Conservation (phyloP, 2,329 filamentous ascomycete species). For the Penicillium sp. region DNA sequence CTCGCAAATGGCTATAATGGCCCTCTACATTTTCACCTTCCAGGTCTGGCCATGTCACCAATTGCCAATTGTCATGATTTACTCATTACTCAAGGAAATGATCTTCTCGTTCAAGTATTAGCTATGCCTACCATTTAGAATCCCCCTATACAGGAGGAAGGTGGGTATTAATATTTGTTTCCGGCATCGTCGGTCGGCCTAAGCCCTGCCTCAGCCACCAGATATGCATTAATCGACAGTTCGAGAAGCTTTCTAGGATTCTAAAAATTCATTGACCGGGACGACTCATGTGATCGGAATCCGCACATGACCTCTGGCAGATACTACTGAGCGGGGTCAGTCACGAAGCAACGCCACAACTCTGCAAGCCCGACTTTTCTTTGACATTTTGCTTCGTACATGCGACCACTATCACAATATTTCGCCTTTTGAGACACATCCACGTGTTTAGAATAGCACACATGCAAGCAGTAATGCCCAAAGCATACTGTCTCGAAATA, state of each 20-base stretch:
- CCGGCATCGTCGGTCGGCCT: neutral
- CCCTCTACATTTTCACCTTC: no score
- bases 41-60: no score
- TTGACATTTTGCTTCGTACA: no score
- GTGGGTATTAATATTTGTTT: neutral
- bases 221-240: neutral
- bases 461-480: neutral
- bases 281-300: constrained; percentile 12
- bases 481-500: neutral
- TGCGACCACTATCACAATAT: no score
- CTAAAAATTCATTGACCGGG: neutral
- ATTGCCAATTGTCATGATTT: no score
- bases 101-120: no score
- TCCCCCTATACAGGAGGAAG: neutral
- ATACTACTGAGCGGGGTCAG: neutral
- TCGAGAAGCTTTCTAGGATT: neutral
- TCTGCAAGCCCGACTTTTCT: no score
- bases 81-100: no score
- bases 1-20: no score
- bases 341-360: constrained; percentile 1
- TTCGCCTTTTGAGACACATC: no score
- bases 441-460: neutral
- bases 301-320: neutral
- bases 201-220: neutral
- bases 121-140: no score